Evolutionary conservation across 139 green algal genomes (phyloP), one percentile per base, ranked within the genome.

Genomic region (Coelastrella sp.): DNA sequence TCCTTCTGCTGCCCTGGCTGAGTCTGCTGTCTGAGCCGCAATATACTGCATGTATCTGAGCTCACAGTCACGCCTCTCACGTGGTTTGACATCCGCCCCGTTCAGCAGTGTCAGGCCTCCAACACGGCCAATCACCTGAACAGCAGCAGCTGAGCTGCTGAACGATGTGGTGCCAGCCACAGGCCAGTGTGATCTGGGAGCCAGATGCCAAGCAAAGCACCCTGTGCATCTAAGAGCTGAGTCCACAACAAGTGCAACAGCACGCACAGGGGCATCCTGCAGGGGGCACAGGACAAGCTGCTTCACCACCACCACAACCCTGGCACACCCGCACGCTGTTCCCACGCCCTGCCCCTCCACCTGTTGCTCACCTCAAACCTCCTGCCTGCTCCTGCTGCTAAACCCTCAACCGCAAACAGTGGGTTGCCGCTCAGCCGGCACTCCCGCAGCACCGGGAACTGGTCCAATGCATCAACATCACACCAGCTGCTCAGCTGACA

Each of bases 31-130:
- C 57, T 94, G 89, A 20, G 88, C 87, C 35, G 92, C 56, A 6
- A 92, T 61, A 79, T 85, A 89, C 68, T 94, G 93, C 68, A 98
- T 89, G 92, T 98, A 98, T 25, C 94, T 92, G 60, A 98, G 88
- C 90, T 98, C 97, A 63, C 90, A 88, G 87, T 98, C 97, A 19
- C 93, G 90, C 0, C 97, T 92, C 92, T 98, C 97, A 0, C 87
- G 89, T 6, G 90, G 78, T 58, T 91, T 93, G 17, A 98, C 92
- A 17, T 88, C 90, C 8, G 95, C 95, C 24, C 95, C 97, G 82
- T 98, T 98, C 15, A 98, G 92, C 80, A 91, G 81, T 8, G 84
- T 88, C 65, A 98, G 91, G 6, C 74, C 25, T 0, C 70, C 88
- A 20, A 97, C 89, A 17, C 96, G 92, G 0, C 90, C 96, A 60